These are phyloP conservation scores for Blastomyces percursus DNA, from an alignment of 2,329 filamentous ascomycete genomes.

Conservation along the genomic window DNA sequence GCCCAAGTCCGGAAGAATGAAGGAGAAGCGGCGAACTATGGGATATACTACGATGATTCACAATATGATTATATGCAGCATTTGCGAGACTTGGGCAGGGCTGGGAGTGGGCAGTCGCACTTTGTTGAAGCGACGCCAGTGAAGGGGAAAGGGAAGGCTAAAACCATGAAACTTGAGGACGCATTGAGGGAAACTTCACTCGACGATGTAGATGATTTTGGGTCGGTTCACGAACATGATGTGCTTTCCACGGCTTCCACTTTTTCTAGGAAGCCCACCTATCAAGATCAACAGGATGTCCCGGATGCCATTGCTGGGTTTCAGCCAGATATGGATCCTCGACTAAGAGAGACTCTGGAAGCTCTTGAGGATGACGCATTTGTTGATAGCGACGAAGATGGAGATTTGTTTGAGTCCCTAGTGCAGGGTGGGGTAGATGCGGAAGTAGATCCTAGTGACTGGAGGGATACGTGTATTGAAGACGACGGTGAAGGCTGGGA, in stretches of 20 bases:
- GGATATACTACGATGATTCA: conserved; percentile 88
- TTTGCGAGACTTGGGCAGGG: conserved; percentile 72
- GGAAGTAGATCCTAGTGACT: conserved; percentile 71
- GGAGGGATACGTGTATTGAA: conserved; percentile 52
- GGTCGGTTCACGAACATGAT: conserved; percentile 13
- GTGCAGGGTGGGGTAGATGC: conserved; percentile 51
- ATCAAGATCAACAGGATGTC: conserved; percentile 85
- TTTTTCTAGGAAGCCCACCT: conserved; percentile 64
- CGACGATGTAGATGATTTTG: conserved; percentile 31
- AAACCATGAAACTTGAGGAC: conserved; percentile 70
- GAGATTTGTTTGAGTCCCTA: conserved; percentile 71
- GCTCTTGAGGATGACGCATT: conserved; percentile 93
- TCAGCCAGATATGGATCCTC: conserved; percentile 94
- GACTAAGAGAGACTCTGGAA: conserved; percentile 80
- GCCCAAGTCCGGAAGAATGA: conserved; percentile 70
- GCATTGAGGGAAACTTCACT: conserved; percentile 53
- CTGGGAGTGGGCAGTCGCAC: conserved; percentile 53
- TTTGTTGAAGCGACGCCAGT: conserved; percentile 58
- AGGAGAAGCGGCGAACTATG: conserved; percentile 88
- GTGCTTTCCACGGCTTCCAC: conserved; percentile 49
- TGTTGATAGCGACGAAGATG: conserved; percentile 65
- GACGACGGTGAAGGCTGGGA: conserved; percentile 79
- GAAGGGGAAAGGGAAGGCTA: conserved; percentile 58
- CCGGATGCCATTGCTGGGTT: conserved; percentile 88
- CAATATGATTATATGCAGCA: conserved; percentile 99